phyloP scores from a whole-genome alignment of 345 rosid species.

The Pelargonium nanum region DNA sequence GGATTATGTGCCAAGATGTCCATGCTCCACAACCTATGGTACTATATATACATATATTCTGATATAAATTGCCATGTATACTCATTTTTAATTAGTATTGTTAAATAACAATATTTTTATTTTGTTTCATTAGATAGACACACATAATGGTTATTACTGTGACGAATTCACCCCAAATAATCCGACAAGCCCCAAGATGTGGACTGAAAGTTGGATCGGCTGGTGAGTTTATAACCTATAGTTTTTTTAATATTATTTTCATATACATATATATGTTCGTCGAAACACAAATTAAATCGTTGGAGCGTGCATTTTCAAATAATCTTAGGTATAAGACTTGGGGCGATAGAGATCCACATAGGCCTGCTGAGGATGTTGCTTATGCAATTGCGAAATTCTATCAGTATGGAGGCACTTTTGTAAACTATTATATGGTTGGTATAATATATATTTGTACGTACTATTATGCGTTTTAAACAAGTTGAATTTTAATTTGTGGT shows the following conservation, averaged over 20 bases:
- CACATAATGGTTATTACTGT: slow-evolving; percentile 73
- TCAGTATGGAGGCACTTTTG: slow-evolving; percentile 25
- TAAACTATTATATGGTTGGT: slow-evolving; percentile 36
- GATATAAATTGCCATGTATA: background rate
- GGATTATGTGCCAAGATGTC: slow-evolving; percentile 88
- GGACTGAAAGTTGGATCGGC: slow-evolving; percentile 87
- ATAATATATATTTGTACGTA: background rate
- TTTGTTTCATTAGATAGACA: slow-evolving; percentile 39
- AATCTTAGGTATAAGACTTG: slow-evolving; percentile 24
- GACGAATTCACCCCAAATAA: slow-evolving; percentile 55
- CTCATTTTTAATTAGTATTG: background rate
- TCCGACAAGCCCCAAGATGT: slow-evolving; percentile 47
- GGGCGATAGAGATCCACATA: slow-evolving; percentile 23
- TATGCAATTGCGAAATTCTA: slow-evolving; percentile 32
- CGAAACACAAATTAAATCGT: background rate
- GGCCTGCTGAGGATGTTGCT: slow-evolving; percentile 34
- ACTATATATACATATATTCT: slow-evolving; percentile 1
- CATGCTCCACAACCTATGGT: slow-evolving; percentile 84
- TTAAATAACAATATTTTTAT: background rate
- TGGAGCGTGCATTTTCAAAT: background rate
- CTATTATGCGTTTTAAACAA: background rate
- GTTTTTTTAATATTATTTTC: no score
- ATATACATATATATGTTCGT: no score
- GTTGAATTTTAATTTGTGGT: background rate
- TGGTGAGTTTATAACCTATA: slow-evolving; percentile 23